A percentile compares a stretch with the other conserved stretches of the same genome.
These are phyloP conservation scores for Rhododendron griersonianum DNA, from an alignment of 148 eudicot genomes.

Conservation along the genomic window DNA sequence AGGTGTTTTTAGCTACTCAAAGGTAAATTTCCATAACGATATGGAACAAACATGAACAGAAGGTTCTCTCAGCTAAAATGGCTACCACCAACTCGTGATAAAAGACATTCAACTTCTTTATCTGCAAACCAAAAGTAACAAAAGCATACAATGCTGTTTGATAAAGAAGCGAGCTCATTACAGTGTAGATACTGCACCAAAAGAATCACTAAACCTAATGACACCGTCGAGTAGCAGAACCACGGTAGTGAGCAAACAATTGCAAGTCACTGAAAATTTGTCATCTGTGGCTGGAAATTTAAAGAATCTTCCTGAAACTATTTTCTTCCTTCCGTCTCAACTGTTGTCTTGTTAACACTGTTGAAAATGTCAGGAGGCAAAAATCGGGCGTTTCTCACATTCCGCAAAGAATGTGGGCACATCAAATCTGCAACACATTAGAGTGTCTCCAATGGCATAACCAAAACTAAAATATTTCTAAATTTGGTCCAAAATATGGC, in stretches of 20 bases:
- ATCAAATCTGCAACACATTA: background rate
- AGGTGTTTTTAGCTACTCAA: background rate
- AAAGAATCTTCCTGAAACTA: background rate
- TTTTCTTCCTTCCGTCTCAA: background rate
- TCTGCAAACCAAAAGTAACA: background rate
- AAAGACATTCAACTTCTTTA: conserved; percentile 6
- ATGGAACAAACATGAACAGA: background rate
- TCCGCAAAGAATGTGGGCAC: background rate
- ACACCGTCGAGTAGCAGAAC: background rate
- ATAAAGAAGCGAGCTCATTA: background rate
- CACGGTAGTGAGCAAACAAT: background rate
- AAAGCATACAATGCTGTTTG: background rate
- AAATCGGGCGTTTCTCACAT: background rate
- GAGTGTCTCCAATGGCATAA: too few relatives aligned
- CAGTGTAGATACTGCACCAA: background rate
- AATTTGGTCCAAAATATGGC: too few relatives aligned
- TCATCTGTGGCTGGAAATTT: background rate
- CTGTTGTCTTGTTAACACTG: background rate
- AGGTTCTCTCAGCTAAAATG: background rate
- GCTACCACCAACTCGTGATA: background rate
- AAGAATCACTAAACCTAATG: background rate
- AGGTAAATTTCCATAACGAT: background rate
- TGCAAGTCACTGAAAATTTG: background rate
- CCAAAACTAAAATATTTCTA: too few relatives aligned
- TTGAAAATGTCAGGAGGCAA: background rate